phyloP scores from a whole-genome alignment of 805 yeast species.

The Saccharomycopsis lassenensis region DNA sequence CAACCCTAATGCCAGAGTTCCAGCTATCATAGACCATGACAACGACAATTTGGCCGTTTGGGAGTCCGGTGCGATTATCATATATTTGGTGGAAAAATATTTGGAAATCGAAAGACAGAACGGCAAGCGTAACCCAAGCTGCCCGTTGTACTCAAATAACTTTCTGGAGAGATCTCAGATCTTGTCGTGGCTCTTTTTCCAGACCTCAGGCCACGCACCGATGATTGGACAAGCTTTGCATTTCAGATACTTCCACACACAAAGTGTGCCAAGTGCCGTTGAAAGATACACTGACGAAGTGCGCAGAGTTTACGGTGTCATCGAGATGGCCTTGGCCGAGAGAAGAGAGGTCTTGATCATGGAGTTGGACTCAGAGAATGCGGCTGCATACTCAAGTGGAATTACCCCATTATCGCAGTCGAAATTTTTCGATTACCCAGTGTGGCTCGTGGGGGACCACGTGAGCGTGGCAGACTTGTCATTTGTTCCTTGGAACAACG shows the following conservation, averaged over 20 bases:
- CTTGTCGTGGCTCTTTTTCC: constrained; percentile 84
- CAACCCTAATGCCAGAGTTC: constrained; percentile 93
- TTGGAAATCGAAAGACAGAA: constrained; percentile 50
- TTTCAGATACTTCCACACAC: constrained; percentile 82
- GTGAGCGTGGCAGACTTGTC: constrained; percentile 82
- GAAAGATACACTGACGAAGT: constrained; percentile 90
- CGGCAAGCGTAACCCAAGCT: constrained; percentile 38
- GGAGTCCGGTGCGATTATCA: constrained; percentile 91
- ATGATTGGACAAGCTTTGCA: constrained; percentile 97
- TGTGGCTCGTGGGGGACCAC: constrained; percentile 86
- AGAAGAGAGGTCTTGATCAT: constrained; percentile 79
- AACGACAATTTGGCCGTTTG: constrained; percentile 73
- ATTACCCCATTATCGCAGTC: constrained; percentile 79
- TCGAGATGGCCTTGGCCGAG: constrained; percentile 92
- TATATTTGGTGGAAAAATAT: constrained; percentile 66
- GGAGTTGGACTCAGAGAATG: constrained; percentile 82
- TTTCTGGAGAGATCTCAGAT: constrained; percentile 75
- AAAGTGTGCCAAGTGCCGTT: constrained; percentile 77
- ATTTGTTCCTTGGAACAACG: constrained; percentile 96
- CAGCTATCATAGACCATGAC: constrained; percentile 84
- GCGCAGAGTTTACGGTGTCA: constrained; percentile 83
- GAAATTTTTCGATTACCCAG: constrained; percentile 83
- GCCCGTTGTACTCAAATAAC: constrained; percentile 73
- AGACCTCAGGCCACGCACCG: constrained; percentile 96
- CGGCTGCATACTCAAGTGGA: constrained; percentile 79